These are phyloP conservation scores for Polyrhizophydium stewartii DNA, from an alignment of 371 early-diverging fungal genomes.

Conservation along the genomic window DNA sequence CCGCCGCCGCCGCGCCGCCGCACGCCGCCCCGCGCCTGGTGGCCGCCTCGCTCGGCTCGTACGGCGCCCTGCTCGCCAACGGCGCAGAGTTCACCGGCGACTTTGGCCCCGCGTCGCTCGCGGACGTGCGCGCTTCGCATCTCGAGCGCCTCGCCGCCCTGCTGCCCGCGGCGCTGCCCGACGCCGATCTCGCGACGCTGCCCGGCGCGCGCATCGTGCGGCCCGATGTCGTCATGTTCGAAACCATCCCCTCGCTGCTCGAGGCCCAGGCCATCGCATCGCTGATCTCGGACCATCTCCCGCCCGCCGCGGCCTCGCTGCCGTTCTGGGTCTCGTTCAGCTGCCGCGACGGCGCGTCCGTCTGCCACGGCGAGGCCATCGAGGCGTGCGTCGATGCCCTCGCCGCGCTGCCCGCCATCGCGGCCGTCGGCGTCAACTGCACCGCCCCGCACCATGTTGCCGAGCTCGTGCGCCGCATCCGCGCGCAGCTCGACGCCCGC, in stretches of 20 bases:
- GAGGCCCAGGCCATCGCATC: slow-evolving; percentile 1
- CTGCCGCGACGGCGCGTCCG: not conserved
- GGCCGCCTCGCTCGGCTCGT: slow-evolving; percentile 4
- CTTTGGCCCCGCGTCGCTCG: not conserved
- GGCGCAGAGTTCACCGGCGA: slow-evolving; percentile 6
- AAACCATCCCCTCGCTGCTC: slow-evolving; percentile 1
- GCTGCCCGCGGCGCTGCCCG: too few relatives aligned
- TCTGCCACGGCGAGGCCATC: slow-evolving; percentile 1
- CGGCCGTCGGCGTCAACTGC: slow-evolving; percentile 3
- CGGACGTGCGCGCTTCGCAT: not conserved
- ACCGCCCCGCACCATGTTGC: not conserved
- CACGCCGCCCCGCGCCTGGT: too few relatives aligned
- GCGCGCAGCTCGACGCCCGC: not conserved
- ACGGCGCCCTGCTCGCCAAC: slow-evolving; percentile 4
- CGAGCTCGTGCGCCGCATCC: not conserved
- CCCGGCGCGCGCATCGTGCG: not conserved
- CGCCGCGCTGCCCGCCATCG: not conserved
- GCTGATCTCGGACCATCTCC: not conserved
- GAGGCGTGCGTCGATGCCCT: not conserved
- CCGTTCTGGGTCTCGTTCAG: slow-evolving; percentile 1
- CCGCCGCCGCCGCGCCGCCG: too few relatives aligned
- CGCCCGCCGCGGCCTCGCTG: not conserved
- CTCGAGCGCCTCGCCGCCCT: not conserved
- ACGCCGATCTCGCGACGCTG: not conserved
- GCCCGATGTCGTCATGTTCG: slow-evolving; percentile 1